These are phyloP conservation scores for Batrachochytrium dendrobatidis DNA, from an alignment of 371 early-diverging fungal species.

Conservation along the genomic window DNA sequence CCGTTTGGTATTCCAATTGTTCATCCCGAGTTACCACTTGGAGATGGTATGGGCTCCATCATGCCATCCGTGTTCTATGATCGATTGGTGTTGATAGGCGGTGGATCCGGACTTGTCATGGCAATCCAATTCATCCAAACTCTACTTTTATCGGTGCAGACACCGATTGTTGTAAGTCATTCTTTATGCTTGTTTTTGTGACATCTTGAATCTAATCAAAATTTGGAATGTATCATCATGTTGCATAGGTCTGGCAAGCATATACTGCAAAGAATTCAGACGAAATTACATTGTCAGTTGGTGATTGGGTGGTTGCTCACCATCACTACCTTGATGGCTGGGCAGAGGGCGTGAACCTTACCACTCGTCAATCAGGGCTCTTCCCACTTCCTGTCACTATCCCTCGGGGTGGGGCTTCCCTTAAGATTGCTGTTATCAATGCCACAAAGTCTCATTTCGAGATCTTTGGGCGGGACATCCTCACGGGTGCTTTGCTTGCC, in stretches of 20 bases:
- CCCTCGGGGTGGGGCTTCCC: slow-evolving; percentile 8
- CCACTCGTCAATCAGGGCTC: slow-evolving; percentile 17
- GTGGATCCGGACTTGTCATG: slow-evolving; percentile 15
- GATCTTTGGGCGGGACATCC: slow-evolving; percentile 16
- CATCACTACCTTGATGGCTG: slow-evolving; percentile 29
- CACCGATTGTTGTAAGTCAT: slow-evolving; percentile 8
- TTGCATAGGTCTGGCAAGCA: not conserved
- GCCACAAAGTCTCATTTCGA: slow-evolving; percentile 12
- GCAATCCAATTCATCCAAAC: slow-evolving; percentile 11
- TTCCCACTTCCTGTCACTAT: slow-evolving; percentile 22
- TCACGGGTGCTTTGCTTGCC: slow-evolving; percentile 20
- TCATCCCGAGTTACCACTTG: slow-evolving; percentile 14
- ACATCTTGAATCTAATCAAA: not conserved
- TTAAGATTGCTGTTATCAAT: slow-evolving; percentile 7
- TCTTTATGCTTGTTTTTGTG: not conserved
- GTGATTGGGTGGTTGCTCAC: not conserved
- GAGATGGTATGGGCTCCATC: not conserved
- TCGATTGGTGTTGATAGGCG: slow-evolving; percentile 8
- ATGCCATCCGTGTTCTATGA: not conserved
- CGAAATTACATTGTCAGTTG: not conserved
- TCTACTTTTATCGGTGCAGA: slow-evolving; percentile 9
- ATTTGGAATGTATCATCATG: not conserved
- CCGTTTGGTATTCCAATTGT: slow-evolving; percentile 33
- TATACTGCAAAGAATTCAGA: not conserved
- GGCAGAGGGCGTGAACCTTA: slow-evolving; percentile 19